phyloP scores from a whole-genome alignment of 2,329 filamentous ascomycete genomes.

The Chalaropsis thielavioides region DNA sequence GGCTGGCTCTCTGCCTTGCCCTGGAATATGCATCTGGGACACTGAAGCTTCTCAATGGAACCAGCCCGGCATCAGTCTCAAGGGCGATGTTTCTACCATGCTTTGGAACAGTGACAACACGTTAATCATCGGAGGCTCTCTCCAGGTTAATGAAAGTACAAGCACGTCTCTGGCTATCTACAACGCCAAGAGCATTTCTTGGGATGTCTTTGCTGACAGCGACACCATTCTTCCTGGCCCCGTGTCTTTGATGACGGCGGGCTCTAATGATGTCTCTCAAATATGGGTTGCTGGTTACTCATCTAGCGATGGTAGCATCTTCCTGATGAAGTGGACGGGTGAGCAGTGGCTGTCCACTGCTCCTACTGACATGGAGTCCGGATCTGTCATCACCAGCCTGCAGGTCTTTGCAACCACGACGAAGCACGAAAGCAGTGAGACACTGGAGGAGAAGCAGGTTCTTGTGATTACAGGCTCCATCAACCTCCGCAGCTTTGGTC shows the following conservation, averaged over 20 bases:
- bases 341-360: slow-evolving; percentile 42
- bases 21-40: slow-evolving; percentile 67
- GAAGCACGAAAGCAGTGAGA: slow-evolving; percentile 47
- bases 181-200: slow-evolving; percentile 50
- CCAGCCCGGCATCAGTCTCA: slow-evolving; percentile 56
- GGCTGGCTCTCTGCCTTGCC: slow-evolving; percentile 71
- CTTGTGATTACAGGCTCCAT: slow-evolving; percentile 79
- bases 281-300: slow-evolving; percentile 72
- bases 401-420: slow-evolving; percentile 64
- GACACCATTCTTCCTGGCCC: slow-evolving; percentile 56
- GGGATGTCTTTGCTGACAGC: slow-evolving; percentile 49
- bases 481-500: slow-evolving; percentile 59
- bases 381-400: slow-evolving; percentile 60
- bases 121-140: slow-evolving; percentile 63
- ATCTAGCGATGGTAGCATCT: slow-evolving; percentile 48
- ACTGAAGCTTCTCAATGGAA: slow-evolving; percentile 61
- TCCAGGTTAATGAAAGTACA: slow-evolving; percentile 51
- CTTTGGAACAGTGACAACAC: slow-evolving; percentile 60
- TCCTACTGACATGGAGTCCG: slow-evolving; percentile 47
- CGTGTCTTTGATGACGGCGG: slow-evolving; percentile 60
- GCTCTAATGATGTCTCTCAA: slow-evolving; percentile 54
- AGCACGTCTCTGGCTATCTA: slow-evolving; percentile 56
- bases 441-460: slow-evolving; percentile 52
- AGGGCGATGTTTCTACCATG: slow-evolving; percentile 56
- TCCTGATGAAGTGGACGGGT: slow-evolving; percentile 71